Evolutionary conservation across 495 filamentous ascomycete genomes (phyloP).

Genomic region (Neurospora tetraspora): DNA sequence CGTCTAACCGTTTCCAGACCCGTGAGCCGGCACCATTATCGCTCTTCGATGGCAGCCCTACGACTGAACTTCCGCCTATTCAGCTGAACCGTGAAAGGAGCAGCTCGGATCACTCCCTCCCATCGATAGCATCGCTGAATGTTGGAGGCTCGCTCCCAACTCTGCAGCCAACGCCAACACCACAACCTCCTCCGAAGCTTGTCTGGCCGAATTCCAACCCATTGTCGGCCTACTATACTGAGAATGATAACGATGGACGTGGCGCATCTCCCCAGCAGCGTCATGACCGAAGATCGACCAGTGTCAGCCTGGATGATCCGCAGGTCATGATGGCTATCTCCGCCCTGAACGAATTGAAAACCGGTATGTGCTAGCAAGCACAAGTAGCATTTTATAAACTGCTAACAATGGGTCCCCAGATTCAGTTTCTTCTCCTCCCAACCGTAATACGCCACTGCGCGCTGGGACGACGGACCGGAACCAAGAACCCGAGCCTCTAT

Average conservation of each 20-base stretch:
- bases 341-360: conserved; percentile 72
- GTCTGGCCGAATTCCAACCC: conserved; percentile 47
- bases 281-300: conserved; percentile 32
- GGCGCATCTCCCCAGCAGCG: conserved; percentile 32
- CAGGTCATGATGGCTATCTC: conserved; percentile 75
- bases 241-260: conserved; percentile 26
- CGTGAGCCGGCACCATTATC: conserved; percentile 29
- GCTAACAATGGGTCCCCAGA: conserved; percentile 26
- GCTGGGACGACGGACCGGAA: conserved; percentile 4
- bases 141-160: conserved; percentile 15
- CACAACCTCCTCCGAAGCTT: conserved; percentile 17
- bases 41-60: conserved; percentile 22
- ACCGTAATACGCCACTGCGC: conserved; percentile 27
- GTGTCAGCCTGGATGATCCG: conserved; percentile 71
- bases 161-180: conserved; percentile 13
- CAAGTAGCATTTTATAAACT: conserved; percentile 2
- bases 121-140: conserved; percentile 35
- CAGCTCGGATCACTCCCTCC: conserved; percentile 18
- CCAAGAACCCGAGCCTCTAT: conserved; percentile 55
- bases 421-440: conserved; percentile 45
- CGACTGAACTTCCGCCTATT: conserved; percentile 35
- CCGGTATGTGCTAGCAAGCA: conserved; percentile 45
- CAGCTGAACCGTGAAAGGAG: conserved; percentile 16
- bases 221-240: conserved; percentile 41
- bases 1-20: conserved; percentile 18